Percentiles rank a stretch among this genome's conserved stretches.
phyloP scores from a whole-genome alignment of 108 stramenopile genomes.

The Cyclostephanos invisitatus region DNA sequence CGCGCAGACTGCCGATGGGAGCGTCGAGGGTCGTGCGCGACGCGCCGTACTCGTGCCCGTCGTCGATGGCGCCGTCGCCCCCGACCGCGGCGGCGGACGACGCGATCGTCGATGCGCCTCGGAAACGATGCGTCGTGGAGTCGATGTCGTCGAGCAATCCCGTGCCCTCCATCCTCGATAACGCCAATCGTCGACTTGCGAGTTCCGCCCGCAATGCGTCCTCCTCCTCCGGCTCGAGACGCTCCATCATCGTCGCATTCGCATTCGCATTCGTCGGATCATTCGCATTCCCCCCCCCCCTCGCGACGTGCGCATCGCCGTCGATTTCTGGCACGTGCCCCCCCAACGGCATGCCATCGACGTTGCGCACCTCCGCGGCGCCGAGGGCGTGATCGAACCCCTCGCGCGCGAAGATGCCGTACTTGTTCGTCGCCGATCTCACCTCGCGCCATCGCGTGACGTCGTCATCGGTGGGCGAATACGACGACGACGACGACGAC shows the following conservation, averaged over 20 bases:
- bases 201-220: slow-evolving; percentile 52
- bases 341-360: slow-evolving; percentile 41
- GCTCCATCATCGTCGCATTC: neutral
- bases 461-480: neutral
- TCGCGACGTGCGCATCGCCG: slow-evolving; percentile 2
- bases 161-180: slow-evolving; percentile 6
- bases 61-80: slow-evolving; percentile 1
- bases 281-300: neutral
- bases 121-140: slow-evolving; percentile 8
- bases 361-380: slow-evolving; percentile 52
- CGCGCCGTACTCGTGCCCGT: slow-evolving; percentile 69
- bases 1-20: slow-evolving; percentile 85
- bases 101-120: neutral
- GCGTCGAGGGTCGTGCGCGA: slow-evolving; percentile 78
- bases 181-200: slow-evolving; percentile 25
- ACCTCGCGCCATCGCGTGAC: slow-evolving; percentile 14
- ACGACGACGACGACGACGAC: neutral
- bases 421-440: slow-evolving; percentile 21
- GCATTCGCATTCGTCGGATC: too few relatives aligned
- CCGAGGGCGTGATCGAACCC: slow-evolving; percentile 82
- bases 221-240: slow-evolving; percentile 45
- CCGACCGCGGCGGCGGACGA: neutral
- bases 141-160: neutral
- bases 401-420: slow-evolving; percentile 49
- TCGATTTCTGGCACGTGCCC: slow-evolving; percentile 26